Base-by-base conservation (phyloP, 306 rosid species). In the Begonia fuchsioides region DNA sequence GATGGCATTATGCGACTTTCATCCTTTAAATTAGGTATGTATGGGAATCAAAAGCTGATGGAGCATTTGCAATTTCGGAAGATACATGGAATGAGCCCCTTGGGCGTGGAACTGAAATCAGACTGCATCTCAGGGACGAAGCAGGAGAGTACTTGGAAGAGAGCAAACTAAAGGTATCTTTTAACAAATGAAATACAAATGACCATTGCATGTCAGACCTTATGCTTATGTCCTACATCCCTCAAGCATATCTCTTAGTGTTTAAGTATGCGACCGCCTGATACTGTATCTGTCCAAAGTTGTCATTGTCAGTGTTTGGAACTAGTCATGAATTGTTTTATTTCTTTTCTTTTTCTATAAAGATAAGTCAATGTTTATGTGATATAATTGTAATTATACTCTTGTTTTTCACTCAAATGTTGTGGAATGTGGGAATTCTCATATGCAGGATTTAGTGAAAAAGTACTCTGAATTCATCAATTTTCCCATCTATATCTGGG, bases 11-110 rank as follows among this genome's bases (percentile, higher is more conserved):
- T 8, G 11, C 1, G 32, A 43, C 44, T 14, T 45, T 14, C 48
- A 50, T 15, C 59, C 26, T 32, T 50, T 32, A 39, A 51, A 41
- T 15, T 70, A 90, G 98, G 82, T 61, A 85, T 54, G 96, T 92
- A 15, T 92, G 98, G 98, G 98, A 92, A 73, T 92, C 98, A 3
- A 92, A 79, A 75, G 98, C 98, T 67, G 96, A 92, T 69, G 98
- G 98, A 40, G 95, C 98, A 11, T 92, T 92, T 43, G 94, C 95
- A 38, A 71, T 92, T 47, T 79, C 98, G 0, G 96, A 92, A 68
- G 98, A 92, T 66, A 85, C 96, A 15, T 80, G 86, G 86, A 92
- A 92, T 38, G 96, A 92, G 38, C 94, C 98, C 13, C 63, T 92
- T 10, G 98, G 98, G 55, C 98, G 98, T 50, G 96, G 98, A 67